Conservation (phyloP, 2,329 filamentous ascomycete species). For the Akanthomyces muscarius region DNA sequence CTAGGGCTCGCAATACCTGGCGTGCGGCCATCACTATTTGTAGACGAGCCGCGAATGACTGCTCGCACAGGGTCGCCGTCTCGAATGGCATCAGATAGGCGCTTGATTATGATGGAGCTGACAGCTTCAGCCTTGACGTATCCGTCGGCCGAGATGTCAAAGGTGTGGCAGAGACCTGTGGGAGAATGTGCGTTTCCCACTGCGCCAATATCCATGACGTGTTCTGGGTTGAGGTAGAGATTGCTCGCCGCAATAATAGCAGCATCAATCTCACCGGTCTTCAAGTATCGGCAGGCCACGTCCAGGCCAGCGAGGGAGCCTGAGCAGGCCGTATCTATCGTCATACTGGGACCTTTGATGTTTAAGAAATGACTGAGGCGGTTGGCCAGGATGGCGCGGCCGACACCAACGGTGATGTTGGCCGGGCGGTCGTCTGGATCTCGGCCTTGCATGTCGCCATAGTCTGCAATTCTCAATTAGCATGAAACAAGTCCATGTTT, state of each 20-base stretch:
- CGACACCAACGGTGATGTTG: slow-evolving; percentile 44
- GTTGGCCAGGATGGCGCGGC: slow-evolving; percentile 43
- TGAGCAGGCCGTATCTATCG: slow-evolving; percentile 51
- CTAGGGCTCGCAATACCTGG: slow-evolving; percentile 10
- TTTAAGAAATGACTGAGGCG: slow-evolving; percentile 46
- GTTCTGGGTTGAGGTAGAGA: slow-evolving; percentile 41
- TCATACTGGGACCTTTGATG: slow-evolving; percentile 44
- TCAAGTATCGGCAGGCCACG: slow-evolving; percentile 30
- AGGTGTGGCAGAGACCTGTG: slow-evolving; percentile 29
- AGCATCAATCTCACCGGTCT: slow-evolving; percentile 16
- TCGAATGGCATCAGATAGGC: slow-evolving; percentile 37
- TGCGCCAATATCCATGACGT: slow-evolving; percentile 38
- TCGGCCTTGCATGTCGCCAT: slow-evolving; percentile 29
- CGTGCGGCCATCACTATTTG: slow-evolving; percentile 7
- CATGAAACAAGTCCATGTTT: slow-evolving; percentile 3
- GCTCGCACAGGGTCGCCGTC: slow-evolving; percentile 12
- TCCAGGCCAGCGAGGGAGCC: slow-evolving; percentile 43
- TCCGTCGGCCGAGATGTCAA: slow-evolving; percentile 37
- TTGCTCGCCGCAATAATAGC: slow-evolving; percentile 39
- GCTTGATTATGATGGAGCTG: slow-evolving; percentile 41
- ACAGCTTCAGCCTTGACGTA: slow-evolving; percentile 45
- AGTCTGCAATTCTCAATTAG: slow-evolving; percentile 19
- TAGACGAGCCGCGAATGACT: slow-evolving; percentile 3
- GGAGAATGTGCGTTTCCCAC: slow-evolving; percentile 35
- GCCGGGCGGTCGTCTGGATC: slow-evolving; percentile 43